Evolutionary conservation across 2,329 filamentous ascomycete species (phyloP), one percentile per base, ranked within the genome.

Genomic region (Fusarium fracticaudum): DNA sequence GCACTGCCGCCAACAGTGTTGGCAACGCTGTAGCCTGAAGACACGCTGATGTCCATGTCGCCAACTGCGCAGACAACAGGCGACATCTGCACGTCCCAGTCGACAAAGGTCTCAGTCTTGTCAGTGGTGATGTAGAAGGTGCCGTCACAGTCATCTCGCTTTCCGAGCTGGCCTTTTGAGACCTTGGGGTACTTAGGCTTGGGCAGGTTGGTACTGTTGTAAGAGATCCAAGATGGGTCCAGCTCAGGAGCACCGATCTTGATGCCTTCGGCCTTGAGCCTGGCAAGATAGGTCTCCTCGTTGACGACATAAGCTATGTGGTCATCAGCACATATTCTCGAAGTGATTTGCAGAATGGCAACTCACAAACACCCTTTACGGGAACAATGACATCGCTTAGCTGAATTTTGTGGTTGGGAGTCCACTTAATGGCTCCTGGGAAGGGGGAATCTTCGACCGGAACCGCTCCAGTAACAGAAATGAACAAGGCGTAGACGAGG

Each of bases 261-360:
- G 22, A 35, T 51, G 15, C 48, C 31, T 9, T 33, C 29, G 12
- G 29, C 47, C 20, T 51, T 51, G 29, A 51, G 29, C 15, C 24
- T 51, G 22, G 29, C 29, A 13, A 51, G 29, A 17, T 51, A 51
- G 15, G 47, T 8, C 11, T 33, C 11, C 29, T 51, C 29, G 29
- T 33, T 33, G 15, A 33, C 22, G 29, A 24, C 8, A 4, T 33
- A 51, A 15, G 47, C 47, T 51, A 10, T 8, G 9, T 10, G 8
- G 15, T 24, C 8, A 0, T 51, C 11, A 51, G 47, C 14, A n/a
- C 14, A 50, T 31, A 3, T n/a, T 6, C 10, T n/a, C 4, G 10
- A n/a, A 8, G 12, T 2, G 3, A 5, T 18, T 0, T 24, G 3
- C 2, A 8, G 11, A 33, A 7, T 24, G 8, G 0, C 3, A 24